Conservation (phyloP, 1,139 yeast species). For the Nadsonia starkeyi-henricii region DNA sequence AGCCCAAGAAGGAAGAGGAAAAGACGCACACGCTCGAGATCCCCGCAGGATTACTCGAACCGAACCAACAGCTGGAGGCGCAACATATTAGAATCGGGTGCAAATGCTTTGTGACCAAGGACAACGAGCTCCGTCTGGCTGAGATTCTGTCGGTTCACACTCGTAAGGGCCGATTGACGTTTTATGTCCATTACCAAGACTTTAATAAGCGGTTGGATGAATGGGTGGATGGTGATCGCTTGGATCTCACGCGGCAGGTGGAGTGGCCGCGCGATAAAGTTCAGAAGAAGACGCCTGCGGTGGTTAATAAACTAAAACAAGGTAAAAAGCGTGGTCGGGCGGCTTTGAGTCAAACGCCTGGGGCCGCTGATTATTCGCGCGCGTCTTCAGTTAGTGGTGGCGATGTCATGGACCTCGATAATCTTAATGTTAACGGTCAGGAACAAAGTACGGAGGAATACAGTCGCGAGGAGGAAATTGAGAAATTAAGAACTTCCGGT, state of each 20-base stretch:
- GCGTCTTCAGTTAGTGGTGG: conserved; percentile 11
- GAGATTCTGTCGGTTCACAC: conserved; percentile 70
- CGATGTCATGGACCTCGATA: conserved; percentile 76
- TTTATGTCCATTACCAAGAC: conserved; percentile 88
- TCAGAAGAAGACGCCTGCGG: conserved; percentile 21
- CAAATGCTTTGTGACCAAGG: conserved; percentile 69
- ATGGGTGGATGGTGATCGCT: conserved; percentile 65
- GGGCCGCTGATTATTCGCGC: conserved; percentile 10
- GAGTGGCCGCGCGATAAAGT: conserved; percentile 48
- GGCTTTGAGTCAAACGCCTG: conserved; percentile 20
- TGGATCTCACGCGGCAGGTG: conserved; percentile 56
- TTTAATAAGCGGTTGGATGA: conserved; percentile 88
- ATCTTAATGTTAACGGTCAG: conserved; percentile 72
- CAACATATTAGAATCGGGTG: conserved; percentile 37
- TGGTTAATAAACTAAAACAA: conserved; percentile 15
- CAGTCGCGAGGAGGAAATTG: conserved; percentile 81
- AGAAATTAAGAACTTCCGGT: conserved; percentile 81
- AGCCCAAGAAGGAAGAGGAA: neutral
- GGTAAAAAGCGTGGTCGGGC: conserved; percentile 14
- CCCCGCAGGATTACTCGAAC: conserved; percentile 3
- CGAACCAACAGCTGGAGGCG: conserved; percentile 5
- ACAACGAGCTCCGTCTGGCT: conserved; percentile 65
- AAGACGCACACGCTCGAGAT: neutral
- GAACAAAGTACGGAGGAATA: conserved; percentile 39
- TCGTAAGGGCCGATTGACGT: conserved; percentile 64